These are phyloP conservation scores for Podaxis carcinomalis DNA, from an alignment of 768 basidiomycete species.

Conservation along the genomic window DNA sequence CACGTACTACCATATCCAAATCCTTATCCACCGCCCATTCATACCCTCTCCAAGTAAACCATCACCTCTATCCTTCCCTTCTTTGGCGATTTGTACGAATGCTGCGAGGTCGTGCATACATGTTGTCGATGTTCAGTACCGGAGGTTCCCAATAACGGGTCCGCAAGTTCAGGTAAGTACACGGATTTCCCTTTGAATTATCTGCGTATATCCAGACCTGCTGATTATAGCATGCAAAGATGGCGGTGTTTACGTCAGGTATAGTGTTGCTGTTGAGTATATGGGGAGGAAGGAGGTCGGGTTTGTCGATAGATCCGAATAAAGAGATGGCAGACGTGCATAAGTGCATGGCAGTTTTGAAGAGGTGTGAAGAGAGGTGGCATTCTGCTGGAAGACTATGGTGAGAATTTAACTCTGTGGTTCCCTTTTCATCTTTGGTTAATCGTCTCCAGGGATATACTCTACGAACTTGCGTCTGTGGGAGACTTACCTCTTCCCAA, in stretches of 20 bases:
- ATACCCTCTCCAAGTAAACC: slow-evolving; percentile 56
- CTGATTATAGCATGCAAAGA: slow-evolving; percentile 13
- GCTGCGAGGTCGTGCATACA: slow-evolving; percentile 82
- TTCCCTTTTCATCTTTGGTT: neutral
- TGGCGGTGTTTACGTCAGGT: slow-evolving; percentile 38
- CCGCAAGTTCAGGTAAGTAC: slow-evolving; percentile 27
- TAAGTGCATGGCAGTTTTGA: slow-evolving; percentile 55
- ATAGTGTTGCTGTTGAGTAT: slow-evolving; percentile 65
- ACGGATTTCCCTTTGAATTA: neutral
- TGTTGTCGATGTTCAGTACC: slow-evolving; percentile 58
- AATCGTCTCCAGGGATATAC: slow-evolving; percentile 50
- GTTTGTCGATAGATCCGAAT: slow-evolving; percentile 41
- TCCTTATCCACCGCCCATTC: slow-evolving; percentile 76
- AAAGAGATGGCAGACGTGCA: slow-evolving; percentile 64
- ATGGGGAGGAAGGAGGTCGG: slow-evolving; percentile 56
- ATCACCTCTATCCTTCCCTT: slow-evolving; percentile 51
- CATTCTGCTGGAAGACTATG: slow-evolving; percentile 41
- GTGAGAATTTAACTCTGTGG: slow-evolving; percentile 19
- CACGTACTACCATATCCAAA: slow-evolving; percentile 56
- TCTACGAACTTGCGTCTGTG: slow-evolving; percentile 68
- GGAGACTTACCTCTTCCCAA: slow-evolving; percentile 68
- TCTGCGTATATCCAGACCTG: neutral
- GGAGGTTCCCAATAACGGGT: slow-evolving; percentile 24
- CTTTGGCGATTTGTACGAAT: slow-evolving; percentile 72
- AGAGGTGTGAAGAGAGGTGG: slow-evolving; percentile 37